phyloP scores from a whole-genome alignment of 768 basidiomycete genomes.

The Boletus sp. region DNA sequence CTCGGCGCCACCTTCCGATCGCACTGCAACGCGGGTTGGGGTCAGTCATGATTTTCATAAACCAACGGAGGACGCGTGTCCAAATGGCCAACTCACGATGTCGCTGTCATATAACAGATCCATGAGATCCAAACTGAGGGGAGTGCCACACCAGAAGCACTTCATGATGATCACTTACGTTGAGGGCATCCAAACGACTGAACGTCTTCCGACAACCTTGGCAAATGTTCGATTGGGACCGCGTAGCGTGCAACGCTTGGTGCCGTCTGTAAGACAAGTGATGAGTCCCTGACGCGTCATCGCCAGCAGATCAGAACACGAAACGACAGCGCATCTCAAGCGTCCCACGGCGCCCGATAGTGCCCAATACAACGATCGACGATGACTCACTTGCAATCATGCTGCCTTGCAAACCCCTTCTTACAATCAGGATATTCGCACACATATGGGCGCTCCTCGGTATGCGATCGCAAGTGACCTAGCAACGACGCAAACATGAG shows the following conservation, averaged over 20 bases:
- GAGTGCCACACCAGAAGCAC: slow-evolving; percentile 25
- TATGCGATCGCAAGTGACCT: slow-evolving; percentile 94
- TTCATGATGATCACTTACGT: slow-evolving; percentile 59
- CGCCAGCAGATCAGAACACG: not conserved
- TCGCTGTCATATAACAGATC: slow-evolving; percentile 47
- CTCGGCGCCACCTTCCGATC: slow-evolving; percentile 82
- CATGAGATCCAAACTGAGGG: slow-evolving; percentile 23
- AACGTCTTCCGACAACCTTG: slow-evolving; percentile 94
- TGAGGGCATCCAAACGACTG: slow-evolving; percentile 89
- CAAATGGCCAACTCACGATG: slow-evolving; percentile 57
- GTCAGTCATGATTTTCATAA: slow-evolving; percentile 29
- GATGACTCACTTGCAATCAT: slow-evolving; percentile 88
- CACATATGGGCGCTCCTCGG: slow-evolving; percentile 91
- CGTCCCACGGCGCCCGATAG: not conserved
- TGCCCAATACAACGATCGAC: slow-evolving; percentile 7
- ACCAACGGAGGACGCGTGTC: slow-evolving; percentile 21
- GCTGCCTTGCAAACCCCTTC: slow-evolving; percentile 93
- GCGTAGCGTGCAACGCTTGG: slow-evolving; percentile 83
- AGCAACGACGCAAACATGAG: slow-evolving; percentile 11
- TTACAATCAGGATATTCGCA: slow-evolving; percentile 94
- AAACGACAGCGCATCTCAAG: not conserved
- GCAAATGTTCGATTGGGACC: slow-evolving; percentile 82
- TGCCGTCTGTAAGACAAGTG: slow-evolving; percentile 58
- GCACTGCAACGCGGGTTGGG: slow-evolving; percentile 47
- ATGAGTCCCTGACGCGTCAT: slow-evolving; percentile 5